These are phyloP conservation scores for Colletotrichum aenigma DNA, from an alignment of 2,329 filamentous ascomycete species.

Conservation along the genomic window DNA sequence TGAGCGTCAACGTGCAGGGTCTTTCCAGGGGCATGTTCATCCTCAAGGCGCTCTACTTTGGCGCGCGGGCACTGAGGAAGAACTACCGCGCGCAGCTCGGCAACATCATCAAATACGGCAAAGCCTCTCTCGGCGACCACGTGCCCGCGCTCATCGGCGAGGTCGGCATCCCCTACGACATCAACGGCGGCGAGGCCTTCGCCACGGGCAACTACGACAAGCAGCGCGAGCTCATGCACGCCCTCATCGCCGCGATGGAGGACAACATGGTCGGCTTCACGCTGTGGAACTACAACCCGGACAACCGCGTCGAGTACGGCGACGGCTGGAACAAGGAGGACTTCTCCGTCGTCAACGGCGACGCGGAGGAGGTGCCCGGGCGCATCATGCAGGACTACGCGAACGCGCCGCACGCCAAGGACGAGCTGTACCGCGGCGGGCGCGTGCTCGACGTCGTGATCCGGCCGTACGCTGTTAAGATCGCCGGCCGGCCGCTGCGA, in stretches of 20 bases:
- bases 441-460: conserved; percentile 42
- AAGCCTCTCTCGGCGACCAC: conserved; percentile 30
- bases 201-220: conserved; percentile 40
- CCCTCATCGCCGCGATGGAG: conserved; percentile 44
- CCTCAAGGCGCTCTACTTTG: conserved; percentile 44
- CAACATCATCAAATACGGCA: conserved; percentile 38
- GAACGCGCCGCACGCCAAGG: conserved; percentile 32
- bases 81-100: conserved; percentile 43
- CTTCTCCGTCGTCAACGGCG: conserved; percentile 43
- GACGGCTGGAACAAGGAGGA: conserved; percentile 49
- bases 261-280: conserved; percentile 41
- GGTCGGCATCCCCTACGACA: conserved; percentile 44
- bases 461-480: conserved; percentile 44
- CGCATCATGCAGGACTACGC: conserved; percentile 34
- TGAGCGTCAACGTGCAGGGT: conserved; percentile 45
- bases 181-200: conserved; percentile 39
- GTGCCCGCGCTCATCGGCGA: conserved; percentile 43
- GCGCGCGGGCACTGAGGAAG: conserved; percentile 36
- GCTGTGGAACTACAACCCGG: conserved; percentile 44
- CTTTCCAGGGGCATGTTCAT: conserved; percentile 43
- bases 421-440: conserved; percentile 42
- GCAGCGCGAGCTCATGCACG: conserved; percentile 42
- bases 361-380: conserved; percentile 28
- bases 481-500: conserved; percentile 36
- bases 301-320: conserved; percentile 40